Conservation (phyloP, 164 flowering plant genomes). For the Umbellularia californica region DNA sequence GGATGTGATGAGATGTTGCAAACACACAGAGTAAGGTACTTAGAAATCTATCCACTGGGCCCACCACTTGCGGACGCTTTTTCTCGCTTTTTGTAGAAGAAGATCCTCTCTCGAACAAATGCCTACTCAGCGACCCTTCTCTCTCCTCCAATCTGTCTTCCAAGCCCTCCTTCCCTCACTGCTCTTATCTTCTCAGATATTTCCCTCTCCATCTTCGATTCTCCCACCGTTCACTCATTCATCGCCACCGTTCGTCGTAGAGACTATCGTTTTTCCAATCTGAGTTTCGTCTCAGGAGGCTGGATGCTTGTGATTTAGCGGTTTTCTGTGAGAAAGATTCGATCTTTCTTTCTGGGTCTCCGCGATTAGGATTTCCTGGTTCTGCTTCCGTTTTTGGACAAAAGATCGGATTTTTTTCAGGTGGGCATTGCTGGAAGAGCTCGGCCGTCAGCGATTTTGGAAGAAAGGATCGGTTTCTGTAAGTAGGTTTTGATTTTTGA, state of each 20-base stretch:
- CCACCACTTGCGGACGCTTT: conserved; percentile 2
- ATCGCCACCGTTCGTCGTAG: background rate
- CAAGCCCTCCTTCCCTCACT: background rate
- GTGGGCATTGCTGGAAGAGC: background rate
- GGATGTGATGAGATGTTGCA: background rate
- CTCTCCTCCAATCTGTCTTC: background rate
- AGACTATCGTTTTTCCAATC: background rate
- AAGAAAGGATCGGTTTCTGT: background rate
- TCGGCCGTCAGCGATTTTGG: background rate
- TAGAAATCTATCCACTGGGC: background rate
- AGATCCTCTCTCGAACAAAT: background rate
- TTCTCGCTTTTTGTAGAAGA: background rate
- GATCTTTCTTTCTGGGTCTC: background rate
- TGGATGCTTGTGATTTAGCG: background rate
- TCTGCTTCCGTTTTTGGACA: background rate
- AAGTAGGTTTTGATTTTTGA: conserved; percentile 1
- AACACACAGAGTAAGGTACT: background rate
- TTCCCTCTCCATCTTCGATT: background rate
- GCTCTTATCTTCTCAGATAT: background rate
- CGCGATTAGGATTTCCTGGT: background rate
- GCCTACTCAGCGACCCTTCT: background rate
- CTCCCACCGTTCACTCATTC: background rate
- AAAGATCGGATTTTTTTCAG: background rate
- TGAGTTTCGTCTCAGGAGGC: background rate
- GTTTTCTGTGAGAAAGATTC: background rate